These are phyloP conservation scores for Cercospora sp. DNA, from an alignment of 2,329 filamentous ascomycete species.

Conservation along the genomic window DNA sequence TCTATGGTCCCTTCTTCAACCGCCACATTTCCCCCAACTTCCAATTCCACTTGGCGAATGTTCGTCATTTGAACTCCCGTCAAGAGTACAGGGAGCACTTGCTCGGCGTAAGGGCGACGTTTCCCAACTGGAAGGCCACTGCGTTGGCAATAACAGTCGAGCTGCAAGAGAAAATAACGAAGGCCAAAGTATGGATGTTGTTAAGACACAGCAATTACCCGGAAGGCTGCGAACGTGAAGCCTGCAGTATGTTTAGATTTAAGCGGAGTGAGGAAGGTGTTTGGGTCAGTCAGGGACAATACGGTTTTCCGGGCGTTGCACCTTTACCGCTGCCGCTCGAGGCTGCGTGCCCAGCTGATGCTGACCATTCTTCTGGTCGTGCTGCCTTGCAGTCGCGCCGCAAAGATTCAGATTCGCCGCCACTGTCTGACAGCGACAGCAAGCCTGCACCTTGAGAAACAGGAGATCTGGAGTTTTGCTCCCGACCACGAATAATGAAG, in stretches of 20 bases:
- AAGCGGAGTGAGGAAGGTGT: conserved; percentile 5
- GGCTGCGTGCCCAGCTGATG: not conserved
- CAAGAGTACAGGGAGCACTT: conserved; percentile 8
- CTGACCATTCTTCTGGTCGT: not conserved
- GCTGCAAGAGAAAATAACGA: conserved; percentile 12
- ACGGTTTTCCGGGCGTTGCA: conserved; percentile 15
- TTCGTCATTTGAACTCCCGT: not conserved
- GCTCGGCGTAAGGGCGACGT: not conserved
- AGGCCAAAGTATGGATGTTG: conserved; percentile 16
- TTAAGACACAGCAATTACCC: conserved; percentile 9
- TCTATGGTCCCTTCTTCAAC: not conserved
- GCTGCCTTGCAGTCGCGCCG: not conserved
- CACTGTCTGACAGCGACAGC: not conserved
- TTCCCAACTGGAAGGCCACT: not conserved
- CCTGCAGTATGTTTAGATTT: conserved; percentile 8
- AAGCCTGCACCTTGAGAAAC: not conserved
- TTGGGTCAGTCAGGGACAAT: conserved; percentile 8
- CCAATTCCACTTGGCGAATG: conserved; percentile 8
- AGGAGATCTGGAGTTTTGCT: not conserved
- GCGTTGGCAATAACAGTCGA: not conserved
- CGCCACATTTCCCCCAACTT: conserved; percentile 5
- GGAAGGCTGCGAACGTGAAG: conserved; percentile 12
- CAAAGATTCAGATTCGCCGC: not conserved
- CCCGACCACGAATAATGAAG: not conserved
- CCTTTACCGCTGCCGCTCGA: conserved; percentile 14